Percentiles rank a stretch among this genome's conserved stretches.
phyloP scores from a whole-genome alignment of 1,139 yeast genomes.

The Protomyces lactucae-debilis region DNA sequence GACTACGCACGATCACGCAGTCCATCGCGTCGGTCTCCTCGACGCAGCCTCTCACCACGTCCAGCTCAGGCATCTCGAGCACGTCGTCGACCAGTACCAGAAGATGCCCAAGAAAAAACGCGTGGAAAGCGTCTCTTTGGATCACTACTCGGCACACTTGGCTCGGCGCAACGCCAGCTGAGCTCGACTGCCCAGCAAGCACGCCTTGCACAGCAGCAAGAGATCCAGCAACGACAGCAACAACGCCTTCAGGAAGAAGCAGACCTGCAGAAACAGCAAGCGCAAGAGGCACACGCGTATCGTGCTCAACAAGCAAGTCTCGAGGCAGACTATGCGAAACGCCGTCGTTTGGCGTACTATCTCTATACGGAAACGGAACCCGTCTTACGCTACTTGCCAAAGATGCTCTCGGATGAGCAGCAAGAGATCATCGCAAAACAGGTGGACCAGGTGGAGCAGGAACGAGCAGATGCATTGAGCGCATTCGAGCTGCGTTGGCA shows the following conservation, averaged over 20 bases:
- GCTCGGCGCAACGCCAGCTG: conserved; percentile 23
- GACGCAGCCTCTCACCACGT: neutral
- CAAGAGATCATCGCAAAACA: neutral
- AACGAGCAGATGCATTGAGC: neutral
- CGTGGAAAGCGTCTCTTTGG: conserved; percentile 29
- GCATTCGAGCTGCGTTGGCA: neutral
- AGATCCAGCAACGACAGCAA: conserved; percentile 8
- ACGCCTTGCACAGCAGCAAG: conserved; percentile 15
- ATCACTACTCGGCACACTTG: conserved; percentile 26
- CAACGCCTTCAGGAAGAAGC: neutral
- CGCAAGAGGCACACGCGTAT: neutral
- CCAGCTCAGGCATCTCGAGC: neutral
- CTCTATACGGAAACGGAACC: conserved; percentile 8
- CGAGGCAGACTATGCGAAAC: neutral
- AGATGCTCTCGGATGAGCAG: neutral
- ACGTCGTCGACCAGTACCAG: neutral
- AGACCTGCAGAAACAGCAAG: neutral
- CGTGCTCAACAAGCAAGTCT: neutral
- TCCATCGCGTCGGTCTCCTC: no score
- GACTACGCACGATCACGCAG: no score
- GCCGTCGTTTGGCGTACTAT: neutral
- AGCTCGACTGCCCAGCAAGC: conserved; percentile 12
- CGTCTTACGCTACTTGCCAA: neutral
- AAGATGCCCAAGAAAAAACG: conserved; percentile 3
- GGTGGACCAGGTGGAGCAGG: neutral